A percentile compares a stretch with the other conserved stretches of the same genome.
These are phyloP conservation scores for Vitis vinifera DNA, from an alignment of 164 flowering plant species.

Conservation along the genomic window DNA sequence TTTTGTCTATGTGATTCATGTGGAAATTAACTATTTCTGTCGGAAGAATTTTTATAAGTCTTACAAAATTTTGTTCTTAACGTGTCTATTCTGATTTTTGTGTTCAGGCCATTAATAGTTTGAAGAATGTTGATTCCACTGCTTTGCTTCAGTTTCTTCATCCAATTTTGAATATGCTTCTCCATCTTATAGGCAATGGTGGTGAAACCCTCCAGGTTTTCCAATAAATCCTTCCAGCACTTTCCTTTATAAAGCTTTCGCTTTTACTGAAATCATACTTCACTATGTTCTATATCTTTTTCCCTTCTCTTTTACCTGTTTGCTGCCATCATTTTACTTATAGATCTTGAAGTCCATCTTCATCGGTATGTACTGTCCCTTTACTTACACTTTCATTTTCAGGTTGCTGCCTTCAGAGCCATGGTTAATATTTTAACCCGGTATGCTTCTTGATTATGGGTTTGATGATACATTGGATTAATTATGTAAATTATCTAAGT, in stretches of 20 bases:
- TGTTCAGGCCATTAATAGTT: slow-evolving; percentile 94
- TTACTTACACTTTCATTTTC: slow-evolving; percentile 20
- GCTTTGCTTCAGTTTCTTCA: slow-evolving; percentile 96
- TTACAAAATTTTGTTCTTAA: too few species aligned
- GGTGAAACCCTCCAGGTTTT: slow-evolving; percentile 98
- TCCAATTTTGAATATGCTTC: slow-evolving; percentile 94
- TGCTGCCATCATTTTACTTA: not conserved
- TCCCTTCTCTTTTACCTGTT: not conserved
- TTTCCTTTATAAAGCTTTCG: not conserved
- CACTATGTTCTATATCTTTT: not conserved
- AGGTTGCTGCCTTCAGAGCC: slow-evolving; percentile 99
- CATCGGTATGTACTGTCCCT: not conserved
- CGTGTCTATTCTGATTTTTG: not conserved
- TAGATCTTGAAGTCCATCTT: not conserved
- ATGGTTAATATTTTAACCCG: slow-evolving; percentile 95
- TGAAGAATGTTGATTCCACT: slow-evolving; percentile 95
- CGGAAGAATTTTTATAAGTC: too few species aligned
- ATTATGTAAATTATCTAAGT: too few species aligned
- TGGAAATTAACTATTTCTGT: slow-evolving; percentile 3
- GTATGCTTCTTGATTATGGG: slow-evolving; percentile 29
- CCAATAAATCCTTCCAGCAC: not conserved
- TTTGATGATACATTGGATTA: too few species aligned
- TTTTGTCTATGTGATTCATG: not conserved
- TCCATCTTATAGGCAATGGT: slow-evolving; percentile 97
- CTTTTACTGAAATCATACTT: not conserved